Evolutionary conservation across 2,329 filamentous ascomycete genomes (phyloP).

Genomic region (Phialocephala sp.): DNA sequence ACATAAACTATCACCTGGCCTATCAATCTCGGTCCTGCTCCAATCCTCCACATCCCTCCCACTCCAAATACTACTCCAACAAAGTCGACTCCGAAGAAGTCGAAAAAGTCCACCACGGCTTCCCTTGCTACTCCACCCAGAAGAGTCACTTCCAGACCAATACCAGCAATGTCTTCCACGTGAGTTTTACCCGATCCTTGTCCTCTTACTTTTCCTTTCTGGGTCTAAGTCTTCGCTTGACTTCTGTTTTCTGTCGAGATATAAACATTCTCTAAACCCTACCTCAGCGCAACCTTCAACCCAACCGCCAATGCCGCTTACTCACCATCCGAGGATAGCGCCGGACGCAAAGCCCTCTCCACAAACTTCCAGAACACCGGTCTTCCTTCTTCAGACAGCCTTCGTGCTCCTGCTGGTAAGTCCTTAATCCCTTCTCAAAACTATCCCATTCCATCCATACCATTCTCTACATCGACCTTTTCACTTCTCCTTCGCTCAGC

Average conservation of each 20-base stretch:
- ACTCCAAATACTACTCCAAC: slow-evolving; percentile 2
- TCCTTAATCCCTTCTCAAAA: neutral
- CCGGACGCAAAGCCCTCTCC: slow-evolving; percentile 44
- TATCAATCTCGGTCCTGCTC: slow-evolving; percentile 14
- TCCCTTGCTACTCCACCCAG: slow-evolving; percentile 4
- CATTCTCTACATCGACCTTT: neutral
- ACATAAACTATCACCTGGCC: slow-evolving; percentile 25
- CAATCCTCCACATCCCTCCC: slow-evolving; percentile 5
- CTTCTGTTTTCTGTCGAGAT: neutral
- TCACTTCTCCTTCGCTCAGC: neutral
- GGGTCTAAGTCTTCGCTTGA: neutral
- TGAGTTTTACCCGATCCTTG: slow-evolving; percentile 19
- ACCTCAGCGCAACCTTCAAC: slow-evolving; percentile 29
- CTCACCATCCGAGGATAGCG: slow-evolving; percentile 47
- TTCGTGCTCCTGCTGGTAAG: slow-evolving; percentile 47
- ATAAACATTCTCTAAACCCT: slow-evolving; percentile 21
- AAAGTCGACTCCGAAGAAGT: slow-evolving; percentile 2
- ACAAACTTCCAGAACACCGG: slow-evolving; percentile 31
- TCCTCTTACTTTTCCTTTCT: neutral
- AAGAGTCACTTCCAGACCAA: slow-evolving; percentile 7
- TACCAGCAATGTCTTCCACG: slow-evolving; percentile 31
- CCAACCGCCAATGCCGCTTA: slow-evolving; percentile 44
- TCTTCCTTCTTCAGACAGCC: slow-evolving; percentile 46
- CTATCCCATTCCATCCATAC: neutral
- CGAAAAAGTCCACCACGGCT: slow-evolving; percentile 10